phyloP scores from a whole-genome alignment of 345 rosid genomes.

The Salix purpurea region DNA sequence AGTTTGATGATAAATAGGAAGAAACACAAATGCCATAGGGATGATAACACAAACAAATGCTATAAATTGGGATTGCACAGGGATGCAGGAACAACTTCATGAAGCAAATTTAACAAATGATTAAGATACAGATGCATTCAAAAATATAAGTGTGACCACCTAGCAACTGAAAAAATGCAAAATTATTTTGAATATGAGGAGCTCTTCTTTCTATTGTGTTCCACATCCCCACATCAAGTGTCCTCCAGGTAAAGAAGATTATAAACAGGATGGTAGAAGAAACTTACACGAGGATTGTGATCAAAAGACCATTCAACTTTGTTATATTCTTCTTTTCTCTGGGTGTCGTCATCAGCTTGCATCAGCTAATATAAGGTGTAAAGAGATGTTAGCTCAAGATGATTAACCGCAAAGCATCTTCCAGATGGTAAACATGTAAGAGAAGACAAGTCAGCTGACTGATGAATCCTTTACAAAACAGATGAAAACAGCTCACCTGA shows the following conservation, averaged over 20 bases:
- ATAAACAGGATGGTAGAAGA: slow-evolving; percentile 3
- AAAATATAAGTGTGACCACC: not conserved
- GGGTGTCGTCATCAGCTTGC: slow-evolving; percentile 34
- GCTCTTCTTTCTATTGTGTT: no score
- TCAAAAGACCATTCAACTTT: slow-evolving; percentile 64
- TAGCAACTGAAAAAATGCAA: not conserved
- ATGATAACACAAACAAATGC: not conserved
- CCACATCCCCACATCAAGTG: not conserved
- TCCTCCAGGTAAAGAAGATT: not conserved
- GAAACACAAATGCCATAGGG: not conserved
- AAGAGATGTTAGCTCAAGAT: slow-evolving; percentile 11
- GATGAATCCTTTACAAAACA: not conserved
- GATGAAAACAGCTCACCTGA: not conserved
- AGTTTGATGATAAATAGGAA: not conserved
- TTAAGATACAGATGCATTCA: not conserved
- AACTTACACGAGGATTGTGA: slow-evolving; percentile 65
- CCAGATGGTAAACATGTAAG: not conserved
- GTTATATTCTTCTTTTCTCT: slow-evolving; percentile 64
- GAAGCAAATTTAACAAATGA: not conserved
- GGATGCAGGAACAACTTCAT: not conserved
- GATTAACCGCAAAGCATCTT: not conserved
- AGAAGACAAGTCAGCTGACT: not conserved
- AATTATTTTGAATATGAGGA: no score
- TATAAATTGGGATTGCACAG: not conserved
- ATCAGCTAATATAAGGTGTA: slow-evolving; percentile 42